phyloP scores from a whole-genome alignment of 495 filamentous ascomycete species.

The Entonaema liquescens region DNA sequence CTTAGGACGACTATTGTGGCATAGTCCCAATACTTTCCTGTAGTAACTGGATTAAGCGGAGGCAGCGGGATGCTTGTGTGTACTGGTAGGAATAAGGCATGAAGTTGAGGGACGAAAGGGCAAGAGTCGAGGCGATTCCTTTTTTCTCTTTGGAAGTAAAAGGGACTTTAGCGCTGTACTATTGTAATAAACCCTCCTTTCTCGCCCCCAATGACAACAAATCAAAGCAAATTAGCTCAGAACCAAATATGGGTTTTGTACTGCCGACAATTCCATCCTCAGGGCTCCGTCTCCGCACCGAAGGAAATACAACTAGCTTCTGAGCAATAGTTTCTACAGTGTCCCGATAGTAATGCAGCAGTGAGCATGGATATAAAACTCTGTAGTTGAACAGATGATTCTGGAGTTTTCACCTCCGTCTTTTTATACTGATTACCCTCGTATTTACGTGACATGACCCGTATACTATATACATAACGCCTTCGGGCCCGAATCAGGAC shows the following conservation, averaged over 20 bases:
- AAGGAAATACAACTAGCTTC: not conserved
- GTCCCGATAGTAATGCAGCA: not conserved
- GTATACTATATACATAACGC: not conserved
- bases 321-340: not conserved
- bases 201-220: constrained; percentile 11
- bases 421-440: not conserved
- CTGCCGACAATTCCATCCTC: not conserved
- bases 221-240: not conserved
- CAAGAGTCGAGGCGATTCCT: constrained; percentile 11
- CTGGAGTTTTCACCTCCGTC: not conserved
- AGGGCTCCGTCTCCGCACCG: not conserved
- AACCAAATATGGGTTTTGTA: not conserved
- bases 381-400: not conserved
- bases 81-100: constrained; percentile 16
- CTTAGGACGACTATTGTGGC: not conserved
- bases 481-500: not conserved
- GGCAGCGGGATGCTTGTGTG: constrained; percentile 3
- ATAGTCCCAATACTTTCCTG: constrained; percentile 3
- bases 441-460: not conserved
- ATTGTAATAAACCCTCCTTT: constrained; percentile 35
- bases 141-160: constrained; percentile 10
- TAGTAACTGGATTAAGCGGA: not conserved
- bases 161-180: constrained; percentile 15
- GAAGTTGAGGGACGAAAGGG: constrained; percentile 2
- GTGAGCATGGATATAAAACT: not conserved